Percentiles rank a stretch among this genome's conserved stretches.
Evolutionary conservation across 2,329 filamentous ascomycete genomes (phyloP).

Genomic region (Cadophora luteo-olivacea): DNA sequence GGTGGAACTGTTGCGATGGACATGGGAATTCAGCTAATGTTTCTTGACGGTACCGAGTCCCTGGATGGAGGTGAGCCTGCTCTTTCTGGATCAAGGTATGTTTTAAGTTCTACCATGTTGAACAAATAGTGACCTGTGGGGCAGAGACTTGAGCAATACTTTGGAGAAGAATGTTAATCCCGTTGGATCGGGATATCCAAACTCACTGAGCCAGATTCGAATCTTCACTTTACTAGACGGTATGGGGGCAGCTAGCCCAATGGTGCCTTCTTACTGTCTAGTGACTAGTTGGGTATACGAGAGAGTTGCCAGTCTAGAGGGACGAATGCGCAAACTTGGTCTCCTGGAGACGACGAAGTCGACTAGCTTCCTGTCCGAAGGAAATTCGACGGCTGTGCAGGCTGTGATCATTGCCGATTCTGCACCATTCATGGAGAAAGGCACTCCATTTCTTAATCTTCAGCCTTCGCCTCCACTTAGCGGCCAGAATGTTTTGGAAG

Average conservation of each 20-base stretch:
- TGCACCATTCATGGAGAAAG: conserved; percentile 81
- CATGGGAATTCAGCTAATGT: conserved; percentile 82
- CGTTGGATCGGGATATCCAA: conserved; percentile 72
- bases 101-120: neutral
- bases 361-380: conserved; percentile 29
- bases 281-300: conserved; percentile 90
- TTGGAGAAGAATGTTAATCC: conserved; percentile 77
- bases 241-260: conserved; percentile 71
- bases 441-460: conserved; percentile 88
- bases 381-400: conserved; percentile 44
- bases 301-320: conserved; percentile 74
- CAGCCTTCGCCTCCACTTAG: conserved; percentile 80
- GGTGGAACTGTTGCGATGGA: conserved; percentile 64
- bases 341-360: conserved; percentile 69
- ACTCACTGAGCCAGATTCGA: conserved; percentile 76
- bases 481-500: conserved; percentile 83
- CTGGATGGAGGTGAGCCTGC: conserved; percentile 78
- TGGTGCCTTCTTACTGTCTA: conserved; percentile 81
- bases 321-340: conserved; percentile 68
- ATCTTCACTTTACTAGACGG: conserved; percentile 88
- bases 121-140: conserved; percentile 16
- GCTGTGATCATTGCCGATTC: conserved; percentile 77
- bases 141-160: conserved; percentile 72
- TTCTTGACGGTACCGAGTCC: conserved; percentile 91
- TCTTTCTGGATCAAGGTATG: conserved; percentile 80